These are phyloP conservation scores for Bruguiera gymnorhiza DNA, from an alignment of 345 rosid genomes.

Conservation along the genomic window DNA sequence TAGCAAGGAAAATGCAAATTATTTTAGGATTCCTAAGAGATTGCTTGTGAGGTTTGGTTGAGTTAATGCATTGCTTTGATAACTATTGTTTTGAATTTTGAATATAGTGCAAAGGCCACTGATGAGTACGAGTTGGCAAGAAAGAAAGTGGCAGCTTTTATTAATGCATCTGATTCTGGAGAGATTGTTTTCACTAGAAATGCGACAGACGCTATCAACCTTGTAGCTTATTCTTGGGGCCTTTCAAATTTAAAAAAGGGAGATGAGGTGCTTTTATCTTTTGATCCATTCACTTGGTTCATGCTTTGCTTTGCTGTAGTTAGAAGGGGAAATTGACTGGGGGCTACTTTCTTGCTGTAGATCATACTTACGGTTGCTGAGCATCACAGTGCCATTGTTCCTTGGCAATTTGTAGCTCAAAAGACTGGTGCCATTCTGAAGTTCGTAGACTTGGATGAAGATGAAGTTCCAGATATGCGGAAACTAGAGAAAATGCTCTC, in stretches of 20 bases:
- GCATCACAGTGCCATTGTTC: slow-evolving; percentile 92
- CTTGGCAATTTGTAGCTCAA: slow-evolving; percentile 89
- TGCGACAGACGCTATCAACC: slow-evolving; percentile 96
- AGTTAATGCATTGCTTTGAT: neutral
- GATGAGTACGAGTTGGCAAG: slow-evolving; percentile 88
- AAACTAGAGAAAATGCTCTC: slow-evolving; percentile 58
- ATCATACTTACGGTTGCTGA: slow-evolving; percentile 72
- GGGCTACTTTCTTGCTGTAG: slow-evolving; percentile 40
- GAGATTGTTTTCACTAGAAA: slow-evolving; percentile 91
- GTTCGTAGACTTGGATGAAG: slow-evolving; percentile 54
- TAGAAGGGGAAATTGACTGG: neutral
- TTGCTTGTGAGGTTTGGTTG: no score
- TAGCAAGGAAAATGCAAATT: no score
- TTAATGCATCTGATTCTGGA: slow-evolving; percentile 63
- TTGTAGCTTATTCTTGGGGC: slow-evolving; percentile 90
- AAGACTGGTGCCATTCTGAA: slow-evolving; percentile 74
- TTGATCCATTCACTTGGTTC: neutral
- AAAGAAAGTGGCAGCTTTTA: slow-evolving; percentile 78
- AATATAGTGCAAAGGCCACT: slow-evolving; percentile 77
- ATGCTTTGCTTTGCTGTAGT: neutral
- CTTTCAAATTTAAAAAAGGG: slow-evolving; percentile 60
- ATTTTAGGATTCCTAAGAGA: no score
- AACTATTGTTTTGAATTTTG: neutral
- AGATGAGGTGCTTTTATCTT: slow-evolving; percentile 57
- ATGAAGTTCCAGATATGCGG: slow-evolving; percentile 60